These are phyloP conservation scores for Hymenoscyphus infarciens DNA, from an alignment of 2,329 filamentous ascomycete species.

Conservation along the genomic window DNA sequence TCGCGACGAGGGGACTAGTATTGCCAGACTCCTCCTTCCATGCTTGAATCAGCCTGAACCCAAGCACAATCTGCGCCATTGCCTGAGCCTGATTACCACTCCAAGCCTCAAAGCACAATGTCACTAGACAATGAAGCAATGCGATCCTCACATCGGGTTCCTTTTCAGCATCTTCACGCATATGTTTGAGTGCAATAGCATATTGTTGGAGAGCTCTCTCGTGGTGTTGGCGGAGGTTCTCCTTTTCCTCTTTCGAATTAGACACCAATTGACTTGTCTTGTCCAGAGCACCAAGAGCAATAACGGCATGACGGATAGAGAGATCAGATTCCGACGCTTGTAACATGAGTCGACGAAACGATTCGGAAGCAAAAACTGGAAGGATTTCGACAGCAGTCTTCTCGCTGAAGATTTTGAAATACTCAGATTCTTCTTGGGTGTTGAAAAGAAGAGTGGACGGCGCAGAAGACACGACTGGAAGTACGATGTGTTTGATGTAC, in stretches of 20 bases:
- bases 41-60: conserved; percentile 29
- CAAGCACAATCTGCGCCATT: conserved; percentile 22
- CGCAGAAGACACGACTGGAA: background rate
- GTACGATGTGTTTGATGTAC: background rate
- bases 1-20: conserved; percentile 6
- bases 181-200: conserved; percentile 17
- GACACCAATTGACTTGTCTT: conserved; percentile 16
- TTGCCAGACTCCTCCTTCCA: conserved; percentile 16
- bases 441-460: conserved; percentile 12
- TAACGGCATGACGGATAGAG: conserved; percentile 23
- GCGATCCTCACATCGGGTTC: conserved; percentile 41
- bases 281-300: conserved; percentile 25
- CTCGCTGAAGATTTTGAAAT: conserved; percentile 22
- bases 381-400: conserved; percentile 21
- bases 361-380: conserved; percentile 13
- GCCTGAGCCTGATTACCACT: conserved; percentile 29
- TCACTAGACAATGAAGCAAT: conserved; percentile 38
- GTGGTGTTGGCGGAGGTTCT: conserved; percentile 16
- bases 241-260: conserved; percentile 13
- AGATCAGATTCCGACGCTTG: conserved; percentile 18
- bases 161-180: conserved; percentile 29
- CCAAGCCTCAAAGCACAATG: conserved; percentile 58
- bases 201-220: conserved; percentile 21
- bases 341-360: conserved; percentile 18
- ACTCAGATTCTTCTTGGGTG: conserved; percentile 17